A percentile compares a stretch with the other conserved stretches of the same genome.
Evolutionary conservation across 805 yeast genomes (phyloP).

Genomic region (Lipomyces mesembrius): DNA sequence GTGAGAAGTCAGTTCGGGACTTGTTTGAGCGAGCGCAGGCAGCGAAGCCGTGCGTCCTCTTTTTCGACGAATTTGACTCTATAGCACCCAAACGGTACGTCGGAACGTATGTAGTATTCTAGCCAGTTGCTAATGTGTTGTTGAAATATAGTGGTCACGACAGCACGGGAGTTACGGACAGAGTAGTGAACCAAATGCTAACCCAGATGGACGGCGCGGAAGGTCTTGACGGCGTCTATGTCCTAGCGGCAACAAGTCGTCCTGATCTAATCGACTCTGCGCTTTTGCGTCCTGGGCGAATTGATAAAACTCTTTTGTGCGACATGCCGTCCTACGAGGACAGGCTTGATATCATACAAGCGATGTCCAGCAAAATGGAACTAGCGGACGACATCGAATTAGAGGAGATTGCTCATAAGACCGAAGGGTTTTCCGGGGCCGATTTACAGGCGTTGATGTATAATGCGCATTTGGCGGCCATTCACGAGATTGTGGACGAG

Average conservation of each 20-base stretch:
- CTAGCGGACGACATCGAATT: conserved; percentile 53
- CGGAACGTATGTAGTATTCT: not conserved
- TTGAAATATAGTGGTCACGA: conserved; percentile 70
- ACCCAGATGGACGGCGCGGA: conserved; percentile 99
- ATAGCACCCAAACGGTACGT: conserved; percentile 85
- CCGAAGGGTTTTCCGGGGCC: conserved; percentile 90
- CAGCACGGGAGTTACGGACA: conserved; percentile 95
- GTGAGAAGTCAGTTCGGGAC: conserved; percentile 93
- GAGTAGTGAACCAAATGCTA: conserved; percentile 94
- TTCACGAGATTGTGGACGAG: conserved; percentile 56
- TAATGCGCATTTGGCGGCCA: conserved; percentile 86
- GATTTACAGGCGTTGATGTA: conserved; percentile 91
- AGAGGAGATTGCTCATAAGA: conserved; percentile 58
- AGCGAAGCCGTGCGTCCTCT: conserved; percentile 89
- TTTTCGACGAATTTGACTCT: conserved; percentile 95
- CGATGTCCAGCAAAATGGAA: conserved; percentile 61
- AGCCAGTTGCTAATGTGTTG: not conserved
- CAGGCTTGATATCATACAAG: conserved; percentile 68
- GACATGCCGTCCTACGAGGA: conserved; percentile 78
- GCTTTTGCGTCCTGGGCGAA: conserved; percentile 89
- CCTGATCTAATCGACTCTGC: conserved; percentile 97
- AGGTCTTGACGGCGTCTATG: conserved; percentile 95
- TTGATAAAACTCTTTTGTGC: conserved; percentile 90
- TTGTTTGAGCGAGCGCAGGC: conserved; percentile 92
- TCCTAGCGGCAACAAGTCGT: conserved; percentile 92